Percentiles rank a stretch among this genome's conserved stretches.
These are phyloP conservation scores for Gentiana dahurica DNA, from an alignment of 257 asterid species.

Conservation along the genomic window DNA sequence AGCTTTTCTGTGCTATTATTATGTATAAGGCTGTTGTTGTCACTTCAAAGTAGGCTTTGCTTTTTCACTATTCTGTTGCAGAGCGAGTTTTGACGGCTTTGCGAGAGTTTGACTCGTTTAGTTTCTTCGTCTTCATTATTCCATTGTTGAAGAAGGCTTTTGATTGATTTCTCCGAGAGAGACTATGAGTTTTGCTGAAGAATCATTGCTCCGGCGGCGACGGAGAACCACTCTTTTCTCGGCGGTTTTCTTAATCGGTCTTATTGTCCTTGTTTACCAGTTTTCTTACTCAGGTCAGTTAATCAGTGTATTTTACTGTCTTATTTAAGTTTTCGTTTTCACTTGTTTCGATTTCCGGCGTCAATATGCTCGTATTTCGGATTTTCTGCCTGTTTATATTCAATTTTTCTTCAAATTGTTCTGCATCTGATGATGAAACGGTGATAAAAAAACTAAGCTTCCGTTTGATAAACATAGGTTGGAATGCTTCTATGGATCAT, in stretches of 20 bases:
- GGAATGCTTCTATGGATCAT: constrained; percentile 1
- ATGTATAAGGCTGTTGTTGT: too few species aligned
- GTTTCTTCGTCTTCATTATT: too few species aligned
- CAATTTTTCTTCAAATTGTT: not conserved
- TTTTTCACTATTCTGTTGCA: too few species aligned
- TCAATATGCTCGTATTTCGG: not conserved
- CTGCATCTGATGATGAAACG: not conserved
- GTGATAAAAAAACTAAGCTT: not conserved
- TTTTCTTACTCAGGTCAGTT: constrained; percentile 1
- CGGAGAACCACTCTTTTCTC: too few species aligned
- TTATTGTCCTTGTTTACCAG: not conserved
- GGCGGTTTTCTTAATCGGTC: constrained; percentile 4
- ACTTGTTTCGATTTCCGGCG: not conserved
- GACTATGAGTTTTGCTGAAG: too few species aligned
- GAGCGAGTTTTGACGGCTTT: too few species aligned
- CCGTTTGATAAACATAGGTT: not conserved
- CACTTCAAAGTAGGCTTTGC: too few species aligned
- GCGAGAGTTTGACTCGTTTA: too few species aligned
- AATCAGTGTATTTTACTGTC: not conserved
- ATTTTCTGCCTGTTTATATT: not conserved
- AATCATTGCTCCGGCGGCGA: too few species aligned
- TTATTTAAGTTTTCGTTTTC: not conserved
- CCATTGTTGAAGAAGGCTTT: too few species aligned
- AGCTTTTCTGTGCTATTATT: too few species aligned
- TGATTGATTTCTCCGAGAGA: too few species aligned